Conservation (phyloP, 164 flowering plant genomes). For the Santalum album region DNA sequence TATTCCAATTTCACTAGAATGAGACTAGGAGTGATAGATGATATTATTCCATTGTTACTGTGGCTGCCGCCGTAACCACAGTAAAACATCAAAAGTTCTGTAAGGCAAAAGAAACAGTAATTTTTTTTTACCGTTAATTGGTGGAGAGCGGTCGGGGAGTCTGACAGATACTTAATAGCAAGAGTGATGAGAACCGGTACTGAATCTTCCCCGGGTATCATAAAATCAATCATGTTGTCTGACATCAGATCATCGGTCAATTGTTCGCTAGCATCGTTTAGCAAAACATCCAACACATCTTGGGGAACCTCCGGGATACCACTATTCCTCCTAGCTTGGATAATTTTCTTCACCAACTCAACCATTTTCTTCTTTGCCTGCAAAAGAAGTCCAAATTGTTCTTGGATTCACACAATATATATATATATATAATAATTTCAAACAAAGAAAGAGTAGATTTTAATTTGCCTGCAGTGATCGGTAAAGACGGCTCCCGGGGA, state of each 20-base stretch:
- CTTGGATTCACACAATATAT: no score
- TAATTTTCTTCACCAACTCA: slow-evolving; percentile 48
- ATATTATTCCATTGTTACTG: no score
- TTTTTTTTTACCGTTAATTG: slow-evolving; percentile 42
- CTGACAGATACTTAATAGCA: slow-evolving; percentile 78
- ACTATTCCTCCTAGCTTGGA: slow-evolving; percentile 33
- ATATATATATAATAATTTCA: not conserved
- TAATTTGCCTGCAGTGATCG: slow-evolving; percentile 73
- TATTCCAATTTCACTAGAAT: no score
- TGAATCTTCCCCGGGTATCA: slow-evolving; percentile 98
- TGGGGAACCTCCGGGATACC: slow-evolving; percentile 21
- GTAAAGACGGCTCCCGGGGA: slow-evolving; percentile 76
- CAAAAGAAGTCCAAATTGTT: slow-evolving; percentile 1
- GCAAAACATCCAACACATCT: slow-evolving; percentile 70
- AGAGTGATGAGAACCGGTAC: slow-evolving; percentile 87
- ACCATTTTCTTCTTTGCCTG: slow-evolving; percentile 94
- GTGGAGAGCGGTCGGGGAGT: slow-evolving; percentile 67
- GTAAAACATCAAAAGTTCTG: no score
- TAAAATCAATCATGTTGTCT: slow-evolving; percentile 81
- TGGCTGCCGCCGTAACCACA: no score
- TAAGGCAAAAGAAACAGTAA: not conserved
- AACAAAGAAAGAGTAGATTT: not conserved
- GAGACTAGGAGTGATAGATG: no score
- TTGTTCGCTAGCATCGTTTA: slow-evolving; percentile 44
- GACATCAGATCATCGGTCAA: slow-evolving; percentile 65